A percentile compares a stretch with the other conserved stretches of the same genome.
Evolutionary conservation across 202 grass and related monocot species (phyloP).

Genomic region (Setaria viridis): DNA sequence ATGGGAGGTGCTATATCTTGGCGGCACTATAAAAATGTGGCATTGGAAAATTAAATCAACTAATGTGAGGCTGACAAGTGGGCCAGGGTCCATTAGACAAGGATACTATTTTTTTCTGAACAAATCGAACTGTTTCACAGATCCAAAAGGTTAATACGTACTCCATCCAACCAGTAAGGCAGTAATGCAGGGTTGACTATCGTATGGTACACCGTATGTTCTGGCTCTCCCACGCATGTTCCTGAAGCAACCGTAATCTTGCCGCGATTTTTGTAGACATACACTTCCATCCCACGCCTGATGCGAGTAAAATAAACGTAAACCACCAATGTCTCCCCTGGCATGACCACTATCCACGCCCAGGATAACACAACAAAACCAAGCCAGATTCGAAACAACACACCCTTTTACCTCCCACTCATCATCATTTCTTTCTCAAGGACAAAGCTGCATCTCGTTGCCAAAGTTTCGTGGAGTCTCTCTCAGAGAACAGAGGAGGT

Average conservation of each 20-base stretch:
- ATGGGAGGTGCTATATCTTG: not conserved
- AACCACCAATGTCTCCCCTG: constrained; percentile 19
- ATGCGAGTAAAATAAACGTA: not conserved
- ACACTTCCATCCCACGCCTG: constrained; percentile 49
- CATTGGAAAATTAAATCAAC: not conserved
- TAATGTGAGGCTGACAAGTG: not conserved
- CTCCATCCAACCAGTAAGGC: not conserved
- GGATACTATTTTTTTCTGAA: not conserved
- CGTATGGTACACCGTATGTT: not conserved
- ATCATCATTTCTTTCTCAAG: not conserved
- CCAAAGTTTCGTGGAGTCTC: not conserved
- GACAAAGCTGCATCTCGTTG: not conserved
- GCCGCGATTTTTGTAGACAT: constrained; percentile 15
- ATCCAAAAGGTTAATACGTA: not conserved
- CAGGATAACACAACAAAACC: constrained; percentile 31
- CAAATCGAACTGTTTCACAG: not conserved
- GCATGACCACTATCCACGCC: constrained; percentile 39
- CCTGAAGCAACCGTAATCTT: constrained; percentile 45
- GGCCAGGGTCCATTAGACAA: not conserved
- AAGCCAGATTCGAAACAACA: constrained; percentile 18
- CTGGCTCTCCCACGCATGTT: not conserved
- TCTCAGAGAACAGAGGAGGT: constrained; percentile 11
- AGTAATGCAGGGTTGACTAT: constrained; percentile 41
- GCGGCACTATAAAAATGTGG: not conserved
- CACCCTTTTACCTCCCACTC: constrained; percentile 3